Evolutionary conservation across 139 green algal genomes (phyloP).

Genomic region (Coelastrella sp.): DNA sequence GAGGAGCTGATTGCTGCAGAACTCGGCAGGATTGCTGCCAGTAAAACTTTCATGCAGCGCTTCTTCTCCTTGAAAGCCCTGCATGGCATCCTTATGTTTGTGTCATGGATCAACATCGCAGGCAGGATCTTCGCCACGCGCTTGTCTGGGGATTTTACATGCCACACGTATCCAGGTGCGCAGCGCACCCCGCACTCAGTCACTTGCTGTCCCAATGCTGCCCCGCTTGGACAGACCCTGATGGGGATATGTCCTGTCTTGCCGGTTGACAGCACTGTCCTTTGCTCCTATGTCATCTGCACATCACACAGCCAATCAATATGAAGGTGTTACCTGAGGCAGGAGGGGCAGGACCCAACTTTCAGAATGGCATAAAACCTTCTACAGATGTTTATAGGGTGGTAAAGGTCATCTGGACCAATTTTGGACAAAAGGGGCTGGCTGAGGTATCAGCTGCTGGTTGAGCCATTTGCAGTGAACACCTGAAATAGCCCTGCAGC

Average conservation of each 20-base stretch:
- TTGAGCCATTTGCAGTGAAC: too few species aligned
- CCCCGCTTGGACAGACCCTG: neutral
- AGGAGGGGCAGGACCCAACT: too few species aligned
- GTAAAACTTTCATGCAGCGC: constrained; percentile 22
- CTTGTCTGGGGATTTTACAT: constrained; percentile 39
- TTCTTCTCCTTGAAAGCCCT: constrained; percentile 45
- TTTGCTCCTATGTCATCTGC: too few species aligned
- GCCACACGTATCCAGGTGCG: constrained; percentile 44
- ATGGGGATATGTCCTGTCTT: too few species aligned
- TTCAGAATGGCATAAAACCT: too few species aligned
- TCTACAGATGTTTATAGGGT: too few species aligned
- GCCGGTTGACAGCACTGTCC: too few species aligned
- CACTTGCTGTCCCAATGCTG: neutral
- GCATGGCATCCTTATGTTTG: constrained; percentile 41
- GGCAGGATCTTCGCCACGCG: constrained; percentile 40
- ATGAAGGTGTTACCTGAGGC: too few species aligned
- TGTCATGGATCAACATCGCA: constrained; percentile 45
- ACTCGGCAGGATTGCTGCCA: neutral
- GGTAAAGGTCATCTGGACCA: too few species aligned
- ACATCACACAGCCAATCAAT: too few species aligned
- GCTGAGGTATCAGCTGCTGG: too few species aligned
- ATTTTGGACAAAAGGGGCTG: too few species aligned
- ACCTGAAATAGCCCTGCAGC: neutral
- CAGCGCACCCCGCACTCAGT: constrained; percentile 2
- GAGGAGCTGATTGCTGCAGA: neutral